A percentile compares a stretch with the other conserved stretches of the same genome.
phyloP scores from a whole-genome alignment of 495 filamentous ascomycete species.

The Saxophila tyrrhenica region DNA sequence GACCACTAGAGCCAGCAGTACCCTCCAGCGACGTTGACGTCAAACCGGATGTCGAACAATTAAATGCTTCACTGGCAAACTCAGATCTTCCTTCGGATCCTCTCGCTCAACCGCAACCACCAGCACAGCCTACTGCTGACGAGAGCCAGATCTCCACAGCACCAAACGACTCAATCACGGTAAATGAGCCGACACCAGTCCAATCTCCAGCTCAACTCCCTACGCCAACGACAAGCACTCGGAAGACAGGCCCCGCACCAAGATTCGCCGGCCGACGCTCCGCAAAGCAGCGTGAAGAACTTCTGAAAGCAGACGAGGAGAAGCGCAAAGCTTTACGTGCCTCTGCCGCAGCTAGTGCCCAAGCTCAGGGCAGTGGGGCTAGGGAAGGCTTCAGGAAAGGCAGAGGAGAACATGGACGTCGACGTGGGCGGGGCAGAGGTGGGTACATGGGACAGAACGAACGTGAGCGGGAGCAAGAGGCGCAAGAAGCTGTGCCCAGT shows the following conservation, averaged over 20 bases:
- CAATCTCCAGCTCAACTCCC: neutral
- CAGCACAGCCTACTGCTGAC: too few relatives aligned
- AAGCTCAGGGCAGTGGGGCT: too few relatives aligned
- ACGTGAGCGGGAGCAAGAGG: constrained; percentile 5
- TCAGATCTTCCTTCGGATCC: neutral
- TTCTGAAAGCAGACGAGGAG: constrained; percentile 18
- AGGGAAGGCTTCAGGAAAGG: too few relatives aligned
- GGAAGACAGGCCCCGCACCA: constrained; percentile 1
- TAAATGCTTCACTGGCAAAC: neutral
- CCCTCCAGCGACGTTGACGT: neutral
- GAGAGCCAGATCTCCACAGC: too few relatives aligned
- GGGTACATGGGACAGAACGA: neutral
- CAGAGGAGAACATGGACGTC: neutral
- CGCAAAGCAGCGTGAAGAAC: constrained; percentile 6
- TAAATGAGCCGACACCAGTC: neutral
- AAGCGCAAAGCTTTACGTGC: constrained; percentile 11
- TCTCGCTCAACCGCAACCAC: too few relatives aligned
- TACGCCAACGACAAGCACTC: neutral
- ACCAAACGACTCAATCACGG: neutral
- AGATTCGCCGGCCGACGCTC: constrained; percentile 13
- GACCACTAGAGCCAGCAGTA: neutral
- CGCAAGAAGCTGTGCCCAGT: constrained; percentile 8
- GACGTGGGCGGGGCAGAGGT: neutral
- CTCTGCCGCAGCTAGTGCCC: too few relatives aligned
- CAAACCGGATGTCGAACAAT: neutral